Evolutionary conservation across 2,329 filamentous ascomycete genomes (phyloP).

Genomic region (Myrmaecium sp.): DNA sequence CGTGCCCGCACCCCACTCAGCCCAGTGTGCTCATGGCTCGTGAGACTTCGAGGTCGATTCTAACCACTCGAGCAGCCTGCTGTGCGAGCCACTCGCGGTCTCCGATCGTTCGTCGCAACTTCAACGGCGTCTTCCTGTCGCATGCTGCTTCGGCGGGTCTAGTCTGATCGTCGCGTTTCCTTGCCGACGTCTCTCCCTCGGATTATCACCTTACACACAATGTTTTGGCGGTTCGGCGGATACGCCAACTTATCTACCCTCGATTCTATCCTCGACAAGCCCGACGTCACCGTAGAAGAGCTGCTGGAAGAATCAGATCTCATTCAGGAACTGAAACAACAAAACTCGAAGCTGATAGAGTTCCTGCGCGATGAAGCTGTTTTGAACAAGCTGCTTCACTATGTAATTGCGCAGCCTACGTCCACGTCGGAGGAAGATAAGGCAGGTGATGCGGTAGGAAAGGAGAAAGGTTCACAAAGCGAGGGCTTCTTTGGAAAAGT

Average conservation of each 20-base stretch:
- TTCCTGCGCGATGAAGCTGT: conserved; percentile 79
- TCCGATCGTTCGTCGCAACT: no score
- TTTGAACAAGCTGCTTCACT: conserved; percentile 71
- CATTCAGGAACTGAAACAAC: conserved; percentile 94
- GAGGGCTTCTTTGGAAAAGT: conserved; percentile 28
- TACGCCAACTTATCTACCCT: conserved; percentile 96
- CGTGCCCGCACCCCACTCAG: no score
- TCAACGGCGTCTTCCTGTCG: no score
- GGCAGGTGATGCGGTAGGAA: conserved; percentile 24
- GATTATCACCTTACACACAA: conserved; percentile 34
- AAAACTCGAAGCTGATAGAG: conserved; percentile 94
- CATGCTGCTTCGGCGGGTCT: no score
- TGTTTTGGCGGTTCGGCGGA: conserved; percentile 99
- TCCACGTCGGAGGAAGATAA: conserved; percentile 16
- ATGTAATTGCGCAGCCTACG: conserved; percentile 61
- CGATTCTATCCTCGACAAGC: conserved; percentile 91
- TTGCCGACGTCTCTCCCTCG: no score
- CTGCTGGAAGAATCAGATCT: conserved; percentile 90
- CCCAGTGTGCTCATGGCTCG: no score
- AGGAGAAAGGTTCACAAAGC: conserved; percentile 22
- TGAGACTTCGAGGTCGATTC: no score
- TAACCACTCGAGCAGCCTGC: no score
- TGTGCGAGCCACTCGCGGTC: no score
- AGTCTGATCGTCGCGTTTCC: no score
- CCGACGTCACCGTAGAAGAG: conserved; percentile 86